Conservation (phyloP, 179 eudicot species). For the Drosera spatulata region DNA sequence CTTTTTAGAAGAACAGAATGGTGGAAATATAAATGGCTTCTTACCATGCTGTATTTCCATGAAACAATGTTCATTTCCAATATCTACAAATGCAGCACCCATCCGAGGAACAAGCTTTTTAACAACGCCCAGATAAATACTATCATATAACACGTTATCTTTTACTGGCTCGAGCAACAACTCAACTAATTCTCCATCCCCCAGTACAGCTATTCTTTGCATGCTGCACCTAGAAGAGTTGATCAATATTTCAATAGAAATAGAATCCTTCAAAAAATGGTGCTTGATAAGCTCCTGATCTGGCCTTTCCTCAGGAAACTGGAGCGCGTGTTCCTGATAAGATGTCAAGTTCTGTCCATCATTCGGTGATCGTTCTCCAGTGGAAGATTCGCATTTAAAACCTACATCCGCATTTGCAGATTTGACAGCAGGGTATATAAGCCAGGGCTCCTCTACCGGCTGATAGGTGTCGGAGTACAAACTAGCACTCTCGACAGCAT, state of each 20-base stretch:
- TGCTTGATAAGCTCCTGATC: slow-evolving; percentile 32
- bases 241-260: slow-evolving; percentile 66
- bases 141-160: slow-evolving; percentile 76
- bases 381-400: slow-evolving; percentile 13
- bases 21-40: slow-evolving; percentile 72
- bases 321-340: slow-evolving; percentile 20
- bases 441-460: slow-evolving; percentile 91
- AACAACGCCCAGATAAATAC: slow-evolving; percentile 78
- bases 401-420: slow-evolving; percentile 10
- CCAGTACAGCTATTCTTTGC: slow-evolving; percentile 95
- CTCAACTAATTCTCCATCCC: slow-evolving; percentile 80
- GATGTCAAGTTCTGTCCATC: slow-evolving; percentile 19
- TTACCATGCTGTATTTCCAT: slow-evolving; percentile 59
- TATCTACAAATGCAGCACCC: slow-evolving; percentile 97
- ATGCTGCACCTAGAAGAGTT: slow-evolving; percentile 87
- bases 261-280: slow-evolving; percentile 21
- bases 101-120: slow-evolving; percentile 82
- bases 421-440: slow-evolving; percentile 31
- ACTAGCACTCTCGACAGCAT: slow-evolving; percentile 15
- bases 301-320: slow-evolving; percentile 26
- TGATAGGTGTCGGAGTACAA: slow-evolving; percentile 27
- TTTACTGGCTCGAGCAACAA: slow-evolving; percentile 81
- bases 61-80: slow-evolving; percentile 70
- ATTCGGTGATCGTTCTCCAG: slow-evolving; percentile 13
- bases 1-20: slow-evolving; percentile 27